Evolutionary conservation across 1,139 yeast species (phyloP).

Genomic region (Hyphopichia wangnamkhiaoensis): DNA sequence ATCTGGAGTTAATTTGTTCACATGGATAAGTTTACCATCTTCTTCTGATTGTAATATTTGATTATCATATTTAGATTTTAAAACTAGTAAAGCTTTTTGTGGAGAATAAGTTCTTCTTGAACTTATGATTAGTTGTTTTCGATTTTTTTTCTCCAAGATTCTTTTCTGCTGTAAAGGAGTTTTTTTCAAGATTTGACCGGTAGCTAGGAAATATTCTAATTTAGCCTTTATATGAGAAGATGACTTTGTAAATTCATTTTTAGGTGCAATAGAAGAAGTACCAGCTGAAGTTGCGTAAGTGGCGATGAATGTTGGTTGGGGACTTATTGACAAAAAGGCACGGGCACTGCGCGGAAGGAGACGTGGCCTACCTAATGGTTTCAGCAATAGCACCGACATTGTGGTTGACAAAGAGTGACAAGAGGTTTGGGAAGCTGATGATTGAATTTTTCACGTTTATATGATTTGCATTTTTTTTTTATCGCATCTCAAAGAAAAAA

Average conservation of each 20-base stretch:
- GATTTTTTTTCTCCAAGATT: not conserved
- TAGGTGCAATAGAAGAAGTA: not conserved
- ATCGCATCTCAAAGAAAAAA: no score
- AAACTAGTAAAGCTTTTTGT: slow-evolving; percentile 25
- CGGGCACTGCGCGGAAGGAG: no score
- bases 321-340: no score
- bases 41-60: slow-evolving; percentile 16
- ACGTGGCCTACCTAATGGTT: no score
- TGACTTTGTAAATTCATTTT: not conserved
- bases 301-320: not conserved
- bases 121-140: not conserved
- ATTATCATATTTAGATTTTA: slow-evolving; percentile 12
- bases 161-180: slow-evolving; percentile 12
- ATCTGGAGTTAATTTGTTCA: slow-evolving; percentile 17
- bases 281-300: not conserved
- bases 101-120: slow-evolving; percentile 13
- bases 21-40: slow-evolving; percentile 19
- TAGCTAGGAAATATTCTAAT: slow-evolving; percentile 26
- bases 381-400: no score
- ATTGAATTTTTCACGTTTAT: no score
- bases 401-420: no score
- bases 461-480: no score
- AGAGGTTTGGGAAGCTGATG: no score
- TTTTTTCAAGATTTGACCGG: slow-evolving; percentile 26
- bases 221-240: slow-evolving; percentile 25